These are phyloP conservation scores for Arctium lappa DNA, from an alignment of 129 eudicot genomes.

Conservation along the genomic window DNA sequence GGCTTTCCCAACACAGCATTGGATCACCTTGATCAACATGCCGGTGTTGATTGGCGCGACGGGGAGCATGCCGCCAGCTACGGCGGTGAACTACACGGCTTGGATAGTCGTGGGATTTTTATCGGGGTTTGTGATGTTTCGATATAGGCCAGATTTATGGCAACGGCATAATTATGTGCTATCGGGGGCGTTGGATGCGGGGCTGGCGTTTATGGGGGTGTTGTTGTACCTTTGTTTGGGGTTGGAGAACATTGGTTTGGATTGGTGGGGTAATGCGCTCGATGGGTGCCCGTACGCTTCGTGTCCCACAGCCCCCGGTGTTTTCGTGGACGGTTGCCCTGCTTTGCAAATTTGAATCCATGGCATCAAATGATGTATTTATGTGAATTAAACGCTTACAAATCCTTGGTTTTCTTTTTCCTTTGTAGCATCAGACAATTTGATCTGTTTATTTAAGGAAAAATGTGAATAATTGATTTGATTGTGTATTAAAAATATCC, in stretches of 20 bases:
- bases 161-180: conserved; percentile 72
- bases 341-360: conserved; percentile 26
- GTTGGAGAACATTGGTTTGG: conserved; percentile 44
- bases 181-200: conserved; percentile 88
- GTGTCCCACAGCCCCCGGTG: conserved; percentile 77
- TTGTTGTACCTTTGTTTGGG: conserved; percentile 70
- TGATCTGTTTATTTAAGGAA: background rate
- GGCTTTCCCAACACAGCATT: conserved; percentile 72
- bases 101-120: conserved; percentile 82
- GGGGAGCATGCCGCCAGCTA: conserved; percentile 81
- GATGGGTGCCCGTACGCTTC: conserved; percentile 87
- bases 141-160: conserved; percentile 84
- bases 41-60: conserved; percentile 87
- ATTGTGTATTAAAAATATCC: background rate
- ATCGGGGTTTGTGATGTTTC: conserved; percentile 70
- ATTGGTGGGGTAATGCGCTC: conserved; percentile 86
- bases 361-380: conserved; percentile 11
- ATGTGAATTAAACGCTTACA: conserved; percentile 1
- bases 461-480: background rate
- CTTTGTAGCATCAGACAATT: background rate
- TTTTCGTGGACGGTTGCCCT: conserved; percentile 69
- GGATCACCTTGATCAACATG: conserved; percentile 81
- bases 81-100: conserved; percentile 77
- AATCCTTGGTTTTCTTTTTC: background rate
- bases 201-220: conserved; percentile 91